Evolutionary conservation across 768 basidiomycete genomes (phyloP), one percentile per base, ranked within the genome.

Genomic region (Antrodiella citrinella): DNA sequence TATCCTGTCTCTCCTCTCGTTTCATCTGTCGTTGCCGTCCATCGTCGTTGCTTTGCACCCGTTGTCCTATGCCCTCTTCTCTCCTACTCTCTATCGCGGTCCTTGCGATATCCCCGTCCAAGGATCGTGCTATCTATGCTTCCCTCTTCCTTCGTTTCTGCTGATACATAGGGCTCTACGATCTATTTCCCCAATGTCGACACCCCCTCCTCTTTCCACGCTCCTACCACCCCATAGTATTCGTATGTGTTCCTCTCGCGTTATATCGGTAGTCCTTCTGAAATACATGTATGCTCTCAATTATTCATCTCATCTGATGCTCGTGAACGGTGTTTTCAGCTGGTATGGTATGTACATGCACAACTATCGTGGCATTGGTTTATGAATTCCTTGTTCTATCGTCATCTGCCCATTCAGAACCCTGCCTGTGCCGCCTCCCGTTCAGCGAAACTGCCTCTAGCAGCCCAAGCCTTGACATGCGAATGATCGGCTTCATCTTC

Each of bases 361-460:
- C n/a, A n/a, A n/a, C n/a, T n/a, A n/a, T n/a, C n/a, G n/a, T n/a
- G n/a, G n/a, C n/a, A n/a, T n/a, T n/a, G n/a, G n/a, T n/a, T n/a
- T n/a, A n/a, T n/a, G n/a, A n/a, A n/a, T n/a, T n/a, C n/a, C n/a
- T n/a, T n/a, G n/a, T n/a, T n/a, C n/a, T n/a, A n/a, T n/a, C n/a
- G n/a, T n/a, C n/a, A n/a, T n/a, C n/a, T n/a, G n/a, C n/a, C n/a
- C n/a, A n/a, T 10, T 64, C 52, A 82, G 62, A 84, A 84, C 2
- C 71, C 75, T 25, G 82, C 81, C 57, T 84, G 84, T 9, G 74
- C 72, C 51, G 80, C 78, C 48, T 59, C 62, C 24, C 62, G 26
- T 50, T 64, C 62, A 22, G 62, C 62, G 48, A 87, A 57, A 50
- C 83, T 86, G 0, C 85, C 84, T 50, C 85, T 67, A n/a, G 83